A percentile compares a stretch with the other conserved stretches of the same genome.
These are phyloP conservation scores for Calonectria hawksworthii DNA, from an alignment of 2,329 filamentous ascomycete species.

Conservation along the genomic window DNA sequence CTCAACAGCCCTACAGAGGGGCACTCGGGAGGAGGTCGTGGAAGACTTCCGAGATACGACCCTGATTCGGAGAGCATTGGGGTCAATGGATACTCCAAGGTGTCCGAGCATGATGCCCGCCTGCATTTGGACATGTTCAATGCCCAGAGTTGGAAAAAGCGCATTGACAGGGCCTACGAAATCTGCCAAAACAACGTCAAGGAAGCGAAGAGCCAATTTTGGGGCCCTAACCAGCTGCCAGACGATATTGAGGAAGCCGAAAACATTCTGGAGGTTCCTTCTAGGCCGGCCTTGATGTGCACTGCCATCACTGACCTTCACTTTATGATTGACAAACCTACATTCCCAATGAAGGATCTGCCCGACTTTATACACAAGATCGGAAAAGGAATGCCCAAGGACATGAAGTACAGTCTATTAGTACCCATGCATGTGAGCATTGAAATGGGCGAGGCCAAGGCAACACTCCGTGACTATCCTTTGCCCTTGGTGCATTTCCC, in stretches of 20 bases:
- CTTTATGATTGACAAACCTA: slow-evolving; percentile 90
- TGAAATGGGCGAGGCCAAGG: slow-evolving; percentile 88
- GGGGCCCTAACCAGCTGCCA: slow-evolving; percentile 84
- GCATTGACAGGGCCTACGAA: slow-evolving; percentile 83
- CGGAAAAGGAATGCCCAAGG: slow-evolving; percentile 95
- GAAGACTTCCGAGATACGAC: slow-evolving; percentile 77
- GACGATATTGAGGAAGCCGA: slow-evolving; percentile 88
- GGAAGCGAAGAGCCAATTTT: slow-evolving; percentile 84
- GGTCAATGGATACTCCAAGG: slow-evolving; percentile 79
- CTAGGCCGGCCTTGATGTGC: slow-evolving; percentile 86
- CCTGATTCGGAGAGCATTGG: slow-evolving; percentile 76
- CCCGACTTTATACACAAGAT: slow-evolving; percentile 88
- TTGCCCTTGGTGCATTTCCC: slow-evolving; percentile 93
- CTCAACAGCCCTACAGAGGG: slow-evolving; percentile 49
- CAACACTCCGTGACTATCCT: slow-evolving; percentile 94
- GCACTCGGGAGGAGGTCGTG: slow-evolving; percentile 50
- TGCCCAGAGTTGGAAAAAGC: slow-evolving; percentile 90
- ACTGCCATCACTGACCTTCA: slow-evolving; percentile 87
- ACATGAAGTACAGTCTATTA: slow-evolving; percentile 91
- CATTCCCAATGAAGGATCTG: slow-evolving; percentile 85
- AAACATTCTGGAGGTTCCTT: slow-evolving; percentile 86
- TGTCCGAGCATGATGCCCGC: slow-evolving; percentile 83
- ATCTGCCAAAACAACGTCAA: slow-evolving; percentile 81
- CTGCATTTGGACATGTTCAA: slow-evolving; percentile 84
- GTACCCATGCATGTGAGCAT: slow-evolving; percentile 92